Base-by-base conservation (phyloP, 2,329 filamentous ascomycete genomes). In the Colletotrichum abscissum region DNA sequence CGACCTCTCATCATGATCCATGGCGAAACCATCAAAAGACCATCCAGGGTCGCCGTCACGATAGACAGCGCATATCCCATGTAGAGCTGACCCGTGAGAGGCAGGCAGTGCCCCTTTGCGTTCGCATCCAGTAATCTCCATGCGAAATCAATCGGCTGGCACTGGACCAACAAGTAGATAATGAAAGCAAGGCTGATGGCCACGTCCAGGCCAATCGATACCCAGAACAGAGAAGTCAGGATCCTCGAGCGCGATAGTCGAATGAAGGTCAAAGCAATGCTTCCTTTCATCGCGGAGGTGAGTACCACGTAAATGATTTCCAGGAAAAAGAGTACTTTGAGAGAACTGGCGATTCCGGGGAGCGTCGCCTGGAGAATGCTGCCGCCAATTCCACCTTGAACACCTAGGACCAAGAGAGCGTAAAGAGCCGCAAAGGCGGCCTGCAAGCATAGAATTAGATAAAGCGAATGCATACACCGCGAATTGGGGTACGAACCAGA, bases 291-390 rank as follows among this genome's bases (percentile, higher is more conserved):
- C 22, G 69, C 69, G 1, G 69, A 72, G 19, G 69, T 72, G 28
- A 72, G 69, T 4, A 72, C 69, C 1, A 72, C 69, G 16, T 72
- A 72, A 4, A 72, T 72, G 22, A 72, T 72, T 33, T 72, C 69
- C 8, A 72, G 38, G 42, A 72, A 72, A 30, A 72, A 72, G 2
- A 72, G 26, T 3, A 30, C 65, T 35, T 72, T 72, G 28, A 72
- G 69, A 2, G 38, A 22, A 1, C 4, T 33, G 2, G 42, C 11
- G 6, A 68, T 33, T 7, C 69, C 69, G 16, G 49, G 12, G n/a
- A 68, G 52, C 8, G 28, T 58, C 2, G 65, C 24, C 9, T 63
- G 14, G 22, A 35, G 11, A 8, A 63, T 22, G 14, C 35, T 19
- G 1, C 69, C 69, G 9, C 69, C 69, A 2, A 72, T 72, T 28